Base-by-base conservation (phyloP, 305 asterid genomes). In the Plantago lanceolata region DNA sequence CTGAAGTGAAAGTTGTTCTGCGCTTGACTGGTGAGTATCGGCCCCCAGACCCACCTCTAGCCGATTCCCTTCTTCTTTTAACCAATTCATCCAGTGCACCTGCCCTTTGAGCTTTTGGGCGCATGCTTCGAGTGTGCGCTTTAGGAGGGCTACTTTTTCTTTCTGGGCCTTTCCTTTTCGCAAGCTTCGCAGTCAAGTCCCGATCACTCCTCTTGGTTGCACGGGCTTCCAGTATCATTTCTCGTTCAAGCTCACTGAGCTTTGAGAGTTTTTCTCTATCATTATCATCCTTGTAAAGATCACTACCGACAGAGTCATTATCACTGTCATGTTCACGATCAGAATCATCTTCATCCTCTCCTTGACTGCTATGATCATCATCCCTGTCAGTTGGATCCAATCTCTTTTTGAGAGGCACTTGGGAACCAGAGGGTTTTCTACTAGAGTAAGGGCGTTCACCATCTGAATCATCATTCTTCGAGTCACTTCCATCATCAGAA, bases 271-370 rank as follows among this genome's bases (percentile, higher is more conserved):
- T 83, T 72, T 81, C 85, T 54, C 97, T 66, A 72, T 92, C 98
- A 69, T 87, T 85, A 65, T 92, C 97, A 64, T 82, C 87, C 82
- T 87, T 89, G 81, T 87, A 92, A 59, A 92, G 86, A 75, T 92
- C 98, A 72, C 98, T 92, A 72, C 97, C 98, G 56, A 92, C 84
- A 51, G 97, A 89, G 74, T 89, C 97, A 51, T 81, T 94, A 67
- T 92, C 98, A 61, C 98, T 92, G 78, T 86, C 92, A 67, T 68
- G 85, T 35, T 78, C 90, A 48, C 54, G 74, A 59, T 72, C 84
- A 70, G 76, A 80, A 57, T 72, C 84, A 71, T 76, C 84, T 48
- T 75, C 88, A 12, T 75, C 97, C 37, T 78, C 90, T 60, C 86
- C 96, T 64, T 78, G 85, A 68, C 84, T 84, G 59, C 88, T 85